Evolutionary conservation across 2,329 filamentous ascomycete genomes (phyloP), one percentile per base, ranked within the genome.

Genomic region (Penicillium sp.): DNA sequence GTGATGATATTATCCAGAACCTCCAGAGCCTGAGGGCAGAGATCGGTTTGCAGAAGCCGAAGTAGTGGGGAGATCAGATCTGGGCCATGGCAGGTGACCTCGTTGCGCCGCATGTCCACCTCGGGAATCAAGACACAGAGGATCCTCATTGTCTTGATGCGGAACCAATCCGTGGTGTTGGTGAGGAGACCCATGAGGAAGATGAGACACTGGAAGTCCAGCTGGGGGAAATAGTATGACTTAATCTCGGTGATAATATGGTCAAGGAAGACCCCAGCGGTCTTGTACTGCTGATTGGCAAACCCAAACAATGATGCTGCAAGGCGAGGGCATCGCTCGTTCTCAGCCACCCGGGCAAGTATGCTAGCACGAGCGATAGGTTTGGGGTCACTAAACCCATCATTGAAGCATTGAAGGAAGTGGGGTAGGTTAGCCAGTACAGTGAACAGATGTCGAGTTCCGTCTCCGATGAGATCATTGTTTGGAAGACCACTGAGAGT

Each of bases 1-100:
- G 87, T 88, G 80, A 96, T 95, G 60, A 97, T 93, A 56, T 91
- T 87, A 67, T 98, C 93, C 51, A 98, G 75, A 1, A 98, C 91
- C 57, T 88, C 83, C 9, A 98, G 74, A 10, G 93, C 93, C 63
- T 95, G 86, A 68, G 93, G 88, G 66, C 90, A 97, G 61, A 90
- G 90, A 53, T 95, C 88, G 1, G 91, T 96, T 65, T 96, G 90
- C 34, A 98, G 72, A 19, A 98, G 77, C 47, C 93, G 82, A 48
- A 98, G 73, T 0, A 98, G 77, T 0, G 93, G 94, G 1, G 93
- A 96, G 49, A 98, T 95, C 42, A 98, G 78, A 69, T 98, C 94
- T 1, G 91, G 90, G 0, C 93, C 91, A 66, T 97, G 89, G 7
- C 83, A 84, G 4, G 89, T 86, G 55, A 98, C 87, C 57, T 95